Percentiles rank a stretch among this genome's conserved stretches.
Conservation (phyloP, 768 basidiomycete species). For the Trichaptum fuscoviolaceum region DNA sequence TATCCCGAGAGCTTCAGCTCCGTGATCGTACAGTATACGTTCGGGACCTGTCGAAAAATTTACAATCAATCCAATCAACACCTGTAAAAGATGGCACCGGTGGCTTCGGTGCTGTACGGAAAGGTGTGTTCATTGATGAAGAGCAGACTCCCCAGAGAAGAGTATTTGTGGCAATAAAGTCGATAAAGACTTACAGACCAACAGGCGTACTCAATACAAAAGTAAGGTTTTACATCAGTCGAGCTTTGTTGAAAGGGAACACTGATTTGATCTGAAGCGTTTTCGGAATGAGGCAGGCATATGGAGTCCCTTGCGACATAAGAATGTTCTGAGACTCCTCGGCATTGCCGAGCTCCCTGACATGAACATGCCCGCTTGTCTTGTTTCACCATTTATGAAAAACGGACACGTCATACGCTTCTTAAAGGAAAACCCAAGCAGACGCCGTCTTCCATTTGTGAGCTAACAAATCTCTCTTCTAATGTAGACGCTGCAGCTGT, state of each 20-base stretch:
- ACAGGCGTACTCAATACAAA: not conserved
- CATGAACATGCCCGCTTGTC: not conserved
- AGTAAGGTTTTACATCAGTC: not conserved
- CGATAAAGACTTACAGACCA: not conserved
- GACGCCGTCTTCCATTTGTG: not conserved
- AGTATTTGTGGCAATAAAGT: not conserved
- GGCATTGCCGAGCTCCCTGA: not conserved
- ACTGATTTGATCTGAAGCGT: not conserved
- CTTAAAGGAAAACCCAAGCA: not conserved
- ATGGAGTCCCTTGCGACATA: not conserved
- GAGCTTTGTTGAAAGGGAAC: not conserved
- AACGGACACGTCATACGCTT: not conserved
- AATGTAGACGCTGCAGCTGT: not conserved
- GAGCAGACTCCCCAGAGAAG: not conserved
- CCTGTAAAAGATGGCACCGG: not conserved
- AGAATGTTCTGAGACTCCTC: not conserved
- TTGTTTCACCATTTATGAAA: slow-evolving; percentile 1
- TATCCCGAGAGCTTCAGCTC: not conserved
- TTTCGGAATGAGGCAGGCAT: not conserved
- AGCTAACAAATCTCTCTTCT: not conserved
- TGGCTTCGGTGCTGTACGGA: not conserved
- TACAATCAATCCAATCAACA: not conserved
- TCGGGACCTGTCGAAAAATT: not conserved
- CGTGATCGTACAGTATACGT: not conserved
- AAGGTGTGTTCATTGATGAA: not conserved